phyloP scores from a whole-genome alignment of 2,329 filamentous ascomycete species.

The Monilinia fructigena region DNA sequence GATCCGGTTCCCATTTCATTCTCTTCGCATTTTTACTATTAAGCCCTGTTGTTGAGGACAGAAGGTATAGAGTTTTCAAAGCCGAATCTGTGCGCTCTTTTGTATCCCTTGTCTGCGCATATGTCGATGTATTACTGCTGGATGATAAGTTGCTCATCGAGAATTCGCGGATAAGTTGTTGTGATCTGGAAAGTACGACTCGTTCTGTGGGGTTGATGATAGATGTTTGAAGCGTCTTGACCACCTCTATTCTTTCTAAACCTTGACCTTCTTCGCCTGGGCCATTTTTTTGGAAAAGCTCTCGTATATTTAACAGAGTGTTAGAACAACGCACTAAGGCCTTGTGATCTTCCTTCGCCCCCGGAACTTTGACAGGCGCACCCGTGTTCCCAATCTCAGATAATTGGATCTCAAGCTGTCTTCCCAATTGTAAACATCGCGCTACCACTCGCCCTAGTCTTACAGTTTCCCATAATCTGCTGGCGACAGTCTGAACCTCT shows the following conservation, averaged over 20 bases:
- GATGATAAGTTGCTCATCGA: constrained; percentile 61
- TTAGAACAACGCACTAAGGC: constrained; percentile 80
- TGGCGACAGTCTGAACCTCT: constrained; percentile 73
- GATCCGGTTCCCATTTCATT: constrained; percentile 53
- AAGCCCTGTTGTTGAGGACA: constrained; percentile 65
- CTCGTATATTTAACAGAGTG: constrained; percentile 72
- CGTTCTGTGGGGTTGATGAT: constrained; percentile 72
- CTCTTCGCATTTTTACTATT: constrained; percentile 44
- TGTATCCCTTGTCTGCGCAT: constrained; percentile 68
- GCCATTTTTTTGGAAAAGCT: constrained; percentile 66
- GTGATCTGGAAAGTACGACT: constrained; percentile 68
- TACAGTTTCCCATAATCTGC: constrained; percentile 77
- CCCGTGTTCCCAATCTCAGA: constrained; percentile 55
- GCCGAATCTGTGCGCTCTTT: constrained; percentile 72
- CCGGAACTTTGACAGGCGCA: constrained; percentile 40
- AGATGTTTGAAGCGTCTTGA: constrained; percentile 67
- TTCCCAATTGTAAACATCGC: constrained; percentile 75
- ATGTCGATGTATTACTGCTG: constrained; percentile 52
- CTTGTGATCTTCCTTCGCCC: constrained; percentile 62
- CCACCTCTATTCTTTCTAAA: constrained; percentile 69
- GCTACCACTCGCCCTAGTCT: constrained; percentile 73
- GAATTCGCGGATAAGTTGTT: constrained; percentile 82
- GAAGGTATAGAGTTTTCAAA: constrained; percentile 72
- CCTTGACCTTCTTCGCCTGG: constrained; percentile 74
- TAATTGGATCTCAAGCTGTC: constrained; percentile 85